Percentiles rank a stretch among this genome's conserved stretches.
phyloP scores from a whole-genome alignment of 176 grass and related monocot genomes.

The Microstegium vimineum region DNA sequence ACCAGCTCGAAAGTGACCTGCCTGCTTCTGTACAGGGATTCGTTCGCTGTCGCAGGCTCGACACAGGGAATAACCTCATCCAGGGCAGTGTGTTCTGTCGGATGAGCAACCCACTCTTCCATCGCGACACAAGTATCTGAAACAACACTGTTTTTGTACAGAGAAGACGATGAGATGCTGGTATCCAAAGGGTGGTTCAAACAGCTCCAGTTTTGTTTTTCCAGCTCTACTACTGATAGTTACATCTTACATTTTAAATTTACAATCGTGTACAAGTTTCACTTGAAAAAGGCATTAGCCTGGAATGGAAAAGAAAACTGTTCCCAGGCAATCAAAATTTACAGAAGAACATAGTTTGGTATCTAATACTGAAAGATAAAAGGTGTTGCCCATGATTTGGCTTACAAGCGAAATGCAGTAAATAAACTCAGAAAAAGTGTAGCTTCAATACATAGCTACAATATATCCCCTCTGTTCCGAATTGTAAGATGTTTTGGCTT shows the following conservation, averaged over 20 bases:
- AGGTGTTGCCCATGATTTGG: background rate
- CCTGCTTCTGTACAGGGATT: slow-evolving; percentile 62
- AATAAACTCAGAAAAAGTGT: background rate
- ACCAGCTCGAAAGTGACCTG: slow-evolving; percentile 74
- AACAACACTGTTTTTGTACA: slow-evolving; percentile 41
- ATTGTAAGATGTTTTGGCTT: too few relatives aligned
- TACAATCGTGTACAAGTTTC: background rate
- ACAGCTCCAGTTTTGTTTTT: background rate
- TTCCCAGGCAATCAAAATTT: background rate
- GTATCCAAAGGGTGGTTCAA: background rate
- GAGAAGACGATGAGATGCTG: slow-evolving; percentile 1
- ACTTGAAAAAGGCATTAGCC: background rate
- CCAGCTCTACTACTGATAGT: background rate
- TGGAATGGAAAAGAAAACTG: background rate
- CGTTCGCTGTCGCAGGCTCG: slow-evolving; percentile 66
- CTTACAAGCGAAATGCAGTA: background rate
- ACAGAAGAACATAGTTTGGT: background rate
- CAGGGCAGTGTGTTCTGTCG: slow-evolving; percentile 67
- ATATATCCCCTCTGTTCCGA: too few relatives aligned
- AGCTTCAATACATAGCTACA: background rate
- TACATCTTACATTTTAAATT: background rate
- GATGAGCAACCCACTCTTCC: slow-evolving; percentile 82
- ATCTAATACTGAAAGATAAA: background rate
- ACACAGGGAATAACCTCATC: slow-evolving; percentile 89
- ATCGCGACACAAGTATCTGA: slow-evolving; percentile 84